Base-by-base conservation (phyloP, 2,329 filamentous ascomycete species). In the Apiospora arundinis region DNA sequence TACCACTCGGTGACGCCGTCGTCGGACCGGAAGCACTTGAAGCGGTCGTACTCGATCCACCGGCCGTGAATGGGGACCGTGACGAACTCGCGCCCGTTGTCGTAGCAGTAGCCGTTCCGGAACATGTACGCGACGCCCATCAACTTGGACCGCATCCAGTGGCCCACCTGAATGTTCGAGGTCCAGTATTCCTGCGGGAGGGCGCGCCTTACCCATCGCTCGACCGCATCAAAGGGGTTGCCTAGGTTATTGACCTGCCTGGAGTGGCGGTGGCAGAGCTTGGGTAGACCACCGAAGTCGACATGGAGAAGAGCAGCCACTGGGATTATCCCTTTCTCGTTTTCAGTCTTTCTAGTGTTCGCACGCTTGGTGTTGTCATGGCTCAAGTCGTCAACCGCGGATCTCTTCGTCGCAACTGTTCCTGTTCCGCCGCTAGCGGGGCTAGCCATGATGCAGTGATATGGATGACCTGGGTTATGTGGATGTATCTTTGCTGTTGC, bases 91-190 rank as follows among this genome's bases (percentile, higher is more conserved):
- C 44, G 40, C 5, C 65, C 65, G 9, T 67, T 67, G 65, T 67
- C 65, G 65, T 44, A 46, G n/a, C 44, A 67, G n/a, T 44, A 46
- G 37, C 65, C 65, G n/a, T 67, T 46, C 18, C 44, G n/a, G 14
- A 42, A 67, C 40, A 67, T 44, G 23, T 67, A 67, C 11, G 14
- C 65, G 5, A 18, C 28, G 2, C 65, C 65, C 65, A 44, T 5
- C 12, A 2, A 3, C 11, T 44, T 9, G 37, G 65, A 42, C 44
- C 65, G 23, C 65, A 67, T 46, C 65, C 65, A 67, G n/a, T 44
- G 44, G 52, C 52, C 52, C 28, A 60, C 52, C 7, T 60, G 28
- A 6, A 4, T 21, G 25, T 60, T 9, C 28, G 52, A 60, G 18
- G 21, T 18, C 52, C 52, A 60, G 16, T 11, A 9, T 8, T 18